Base-by-base conservation (phyloP, 441 rosid species). In the Brassica hybrid region DNA sequence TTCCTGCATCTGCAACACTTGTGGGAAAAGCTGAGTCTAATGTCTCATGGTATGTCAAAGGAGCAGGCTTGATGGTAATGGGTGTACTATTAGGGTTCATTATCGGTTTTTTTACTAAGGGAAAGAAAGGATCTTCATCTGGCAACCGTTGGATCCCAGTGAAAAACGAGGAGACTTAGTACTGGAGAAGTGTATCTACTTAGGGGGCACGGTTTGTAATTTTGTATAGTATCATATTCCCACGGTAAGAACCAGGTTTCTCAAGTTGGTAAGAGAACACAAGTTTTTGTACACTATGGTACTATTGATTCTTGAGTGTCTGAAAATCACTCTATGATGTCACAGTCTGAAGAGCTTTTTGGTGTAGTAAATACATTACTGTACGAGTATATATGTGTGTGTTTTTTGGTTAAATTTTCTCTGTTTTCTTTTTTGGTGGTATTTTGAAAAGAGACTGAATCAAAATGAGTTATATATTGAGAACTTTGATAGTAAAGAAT, bases 51-150 rank as follows among this genome's bases (percentile, higher is more conserved):
- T 90, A 82, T 72, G 81, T 88, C 58, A 83, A 82, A 85, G 92
- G 84, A 72, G 92, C 85, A 10, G 80, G 92, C 54, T 68, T 91
- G 57, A 60, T 94, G 83, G 70, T 94, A 17, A 84, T 89, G 10
- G 96, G 96, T 10, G 84, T 78, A 62, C 69, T 91, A 16, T 61
- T 86, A 58, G 98, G 97, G 21, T 92, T 88, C 34, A 52, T 87
- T 71, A 64, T 88, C n/a, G 97, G 97, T 5, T 89, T 80, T 60
- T 45, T 89, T 71, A 85, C 93, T 8, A 79, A n/a, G 30, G 69
- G 85, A 43, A 89, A 77, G 85, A 89, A 85, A 76, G 83, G 60
- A 62, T 73, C 75, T 75, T 66, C 69, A 7, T 10, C 75, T 0
- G 74, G n/a, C 66, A 82, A 83, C 70, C 79, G 73, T 69, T 92